Conservation (phyloP, 148 eudicot genomes). For the Amaranthus palmeri region DNA sequence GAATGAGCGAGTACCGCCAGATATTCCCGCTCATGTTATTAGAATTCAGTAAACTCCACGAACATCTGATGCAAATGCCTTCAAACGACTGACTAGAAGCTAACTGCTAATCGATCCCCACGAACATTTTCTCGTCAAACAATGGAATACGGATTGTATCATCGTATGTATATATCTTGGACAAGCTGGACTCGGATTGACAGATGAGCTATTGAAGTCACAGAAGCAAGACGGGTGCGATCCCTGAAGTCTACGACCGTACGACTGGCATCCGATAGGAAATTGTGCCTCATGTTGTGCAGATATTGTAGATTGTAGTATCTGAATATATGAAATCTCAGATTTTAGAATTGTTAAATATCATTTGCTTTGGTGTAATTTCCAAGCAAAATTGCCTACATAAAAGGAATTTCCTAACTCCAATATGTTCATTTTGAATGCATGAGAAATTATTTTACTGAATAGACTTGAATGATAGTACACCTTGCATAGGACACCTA, state of each 20-base stretch:
- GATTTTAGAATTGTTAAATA: too few relatives aligned
- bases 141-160: not conserved
- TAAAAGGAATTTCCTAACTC: too few relatives aligned
- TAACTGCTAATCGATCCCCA: not conserved
- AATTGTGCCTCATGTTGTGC: not conserved
- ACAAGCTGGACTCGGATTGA: not conserved
- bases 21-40: conserved; percentile 27
- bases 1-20: conserved; percentile 20
- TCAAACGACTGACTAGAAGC: not conserved
- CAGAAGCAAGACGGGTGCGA: not conserved
- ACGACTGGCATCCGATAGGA: conserved; percentile 1
- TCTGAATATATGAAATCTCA: conserved; percentile 7
- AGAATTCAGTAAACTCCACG: conserved; percentile 16
- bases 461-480: too few relatives aligned
- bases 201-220: not conserved
- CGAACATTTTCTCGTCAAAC: not conserved
- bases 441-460: too few relatives aligned
- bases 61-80: not conserved
- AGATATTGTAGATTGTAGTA: conserved; percentile 10
- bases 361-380: not conserved
- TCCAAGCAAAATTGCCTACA: not conserved
- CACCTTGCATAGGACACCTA: too few relatives aligned
- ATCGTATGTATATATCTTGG: not conserved
- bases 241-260: not conserved
- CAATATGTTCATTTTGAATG: too few relatives aligned